Conservation (phyloP, 2,329 filamentous ascomycete genomes). For the Xylariaceae sp. region DNA sequence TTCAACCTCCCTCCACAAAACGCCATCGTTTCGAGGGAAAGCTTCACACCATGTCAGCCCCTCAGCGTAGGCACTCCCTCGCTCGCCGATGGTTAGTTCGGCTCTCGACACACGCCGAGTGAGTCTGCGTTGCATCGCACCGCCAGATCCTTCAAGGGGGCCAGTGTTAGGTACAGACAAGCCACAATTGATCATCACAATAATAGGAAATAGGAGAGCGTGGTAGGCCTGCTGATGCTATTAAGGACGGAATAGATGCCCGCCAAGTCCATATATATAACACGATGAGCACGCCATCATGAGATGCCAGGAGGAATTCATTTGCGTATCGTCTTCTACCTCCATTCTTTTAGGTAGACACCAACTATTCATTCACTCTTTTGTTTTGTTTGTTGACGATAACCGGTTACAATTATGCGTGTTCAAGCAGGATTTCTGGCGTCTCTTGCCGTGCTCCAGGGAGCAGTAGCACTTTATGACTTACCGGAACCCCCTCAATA, state of each 20-base stretch:
- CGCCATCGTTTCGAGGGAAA: background rate
- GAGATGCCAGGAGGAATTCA: background rate
- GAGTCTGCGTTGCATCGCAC: slow-evolving; percentile 2
- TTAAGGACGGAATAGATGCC: background rate
- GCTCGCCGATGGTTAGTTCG: slow-evolving; percentile 17
- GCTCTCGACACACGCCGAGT: slow-evolving; percentile 16
- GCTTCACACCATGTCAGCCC: background rate
- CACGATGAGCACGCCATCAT: background rate
- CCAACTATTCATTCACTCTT: background rate
- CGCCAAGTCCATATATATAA: slow-evolving; percentile 8
- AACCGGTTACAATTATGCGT: background rate
- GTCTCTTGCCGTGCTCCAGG: slow-evolving; percentile 2
- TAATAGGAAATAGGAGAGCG: background rate
- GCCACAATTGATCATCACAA: background rate
- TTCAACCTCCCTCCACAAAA: background rate
- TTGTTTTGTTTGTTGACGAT: slow-evolving; percentile 2
- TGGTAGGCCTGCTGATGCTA: background rate
- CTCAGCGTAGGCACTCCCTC: background rate
- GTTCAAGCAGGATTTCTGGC: slow-evolving; percentile 9
- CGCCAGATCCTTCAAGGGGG: slow-evolving; percentile 6
- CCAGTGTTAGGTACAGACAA: background rate
- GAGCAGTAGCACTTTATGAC: slow-evolving; percentile 18
- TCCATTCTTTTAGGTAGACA: slow-evolving; percentile 2
- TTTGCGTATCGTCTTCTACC: background rate
- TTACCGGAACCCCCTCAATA: slow-evolving; percentile 3